Conservation (phyloP, 495 filamentous ascomycete genomes). For the Penicillium paradoxum region DNA sequence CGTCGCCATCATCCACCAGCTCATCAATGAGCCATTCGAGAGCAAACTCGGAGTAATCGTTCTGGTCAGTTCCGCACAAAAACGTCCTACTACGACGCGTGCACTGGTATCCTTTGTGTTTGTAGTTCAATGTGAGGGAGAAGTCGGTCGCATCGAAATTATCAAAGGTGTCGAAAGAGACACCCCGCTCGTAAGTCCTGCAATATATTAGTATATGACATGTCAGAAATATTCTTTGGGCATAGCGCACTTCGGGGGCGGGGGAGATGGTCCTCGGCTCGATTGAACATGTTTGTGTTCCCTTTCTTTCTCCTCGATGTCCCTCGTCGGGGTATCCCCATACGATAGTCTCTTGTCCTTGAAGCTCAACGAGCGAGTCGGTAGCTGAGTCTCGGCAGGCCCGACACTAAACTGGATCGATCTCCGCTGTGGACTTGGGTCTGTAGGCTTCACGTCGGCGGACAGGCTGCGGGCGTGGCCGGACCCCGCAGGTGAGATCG, state of each 20-base stretch:
- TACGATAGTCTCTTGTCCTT: slow-evolving; percentile 27
- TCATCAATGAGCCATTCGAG: slow-evolving; percentile 93
- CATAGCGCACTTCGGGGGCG: slow-evolving; percentile 34
- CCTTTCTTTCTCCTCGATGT: slow-evolving; percentile 25
- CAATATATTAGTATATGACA: slow-evolving; percentile 7
- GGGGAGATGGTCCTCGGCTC: slow-evolving; percentile 32
- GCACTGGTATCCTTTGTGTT: slow-evolving; percentile 85
- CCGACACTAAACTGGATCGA: slow-evolving; percentile 44
- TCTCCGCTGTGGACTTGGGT: slow-evolving; percentile 26
- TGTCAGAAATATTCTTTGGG: not conserved
- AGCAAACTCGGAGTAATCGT: slow-evolving; percentile 93
- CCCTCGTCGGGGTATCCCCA: slow-evolving; percentile 16
- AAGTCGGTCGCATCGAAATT: slow-evolving; percentile 75
- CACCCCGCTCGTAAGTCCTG: slow-evolving; percentile 51
- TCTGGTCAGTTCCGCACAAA: slow-evolving; percentile 89
- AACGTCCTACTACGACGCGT: slow-evolving; percentile 84
- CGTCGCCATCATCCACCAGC: slow-evolving; percentile 92
- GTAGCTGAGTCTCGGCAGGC: slow-evolving; percentile 26
- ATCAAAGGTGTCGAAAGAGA: slow-evolving; percentile 93
- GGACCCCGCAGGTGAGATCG: slow-evolving; percentile 9
- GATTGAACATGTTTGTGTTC: slow-evolving; percentile 20
- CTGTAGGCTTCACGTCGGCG: slow-evolving; percentile 15
- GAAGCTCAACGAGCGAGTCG: slow-evolving; percentile 26
- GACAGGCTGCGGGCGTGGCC: slow-evolving; percentile 22
- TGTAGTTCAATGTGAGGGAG: slow-evolving; percentile 79